These are phyloP conservation scores for Dendryphion nanum DNA, from an alignment of 2,329 filamentous ascomycete species.

Conservation along the genomic window DNA sequence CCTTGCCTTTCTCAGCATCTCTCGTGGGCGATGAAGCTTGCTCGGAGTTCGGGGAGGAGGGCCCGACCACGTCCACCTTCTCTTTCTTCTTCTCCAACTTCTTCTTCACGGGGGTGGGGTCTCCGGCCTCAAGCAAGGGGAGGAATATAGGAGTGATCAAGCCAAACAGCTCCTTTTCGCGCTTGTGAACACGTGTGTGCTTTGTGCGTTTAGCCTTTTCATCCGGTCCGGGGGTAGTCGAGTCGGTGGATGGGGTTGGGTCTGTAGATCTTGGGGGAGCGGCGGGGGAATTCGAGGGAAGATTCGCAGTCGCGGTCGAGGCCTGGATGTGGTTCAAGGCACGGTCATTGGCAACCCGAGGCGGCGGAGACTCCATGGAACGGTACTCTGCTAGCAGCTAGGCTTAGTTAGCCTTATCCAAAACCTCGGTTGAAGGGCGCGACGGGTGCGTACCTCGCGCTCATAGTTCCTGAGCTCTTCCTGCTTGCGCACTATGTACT, in stretches of 20 bases:
- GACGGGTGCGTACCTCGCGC: constrained; percentile 23
- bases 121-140: constrained; percentile 34
- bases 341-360: constrained; percentile 1
- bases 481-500: constrained; percentile 35
- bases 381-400: constrained; percentile 35
- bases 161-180: constrained; percentile 37
- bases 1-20: constrained; percentile 22
- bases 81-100: constrained; percentile 20
- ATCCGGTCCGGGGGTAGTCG: constrained; percentile 14
- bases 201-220: constrained; percentile 33
- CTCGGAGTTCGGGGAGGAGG: constrained; percentile 9
- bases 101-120: constrained; percentile 20
- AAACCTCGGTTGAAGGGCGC: constrained; percentile 5
- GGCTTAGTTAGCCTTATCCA: constrained; percentile 21
- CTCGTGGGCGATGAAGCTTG: constrained; percentile 11
- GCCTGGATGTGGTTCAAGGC: not conserved
- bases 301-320: not conserved
- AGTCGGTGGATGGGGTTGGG: constrained; percentile 9
- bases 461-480: constrained; percentile 30
- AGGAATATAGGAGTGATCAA: constrained; percentile 37
- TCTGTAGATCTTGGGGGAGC: constrained; percentile 2
- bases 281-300: not conserved
- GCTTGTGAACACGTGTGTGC: constrained; percentile 37
- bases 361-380: constrained; percentile 24
- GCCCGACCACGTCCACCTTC: constrained; percentile 12